Percentiles rank a stretch among this genome's conserved stretches.
These are phyloP conservation scores for Boletus pseudo-olivaceus DNA, from an alignment of 768 basidiomycete genomes.

Conservation along the genomic window DNA sequence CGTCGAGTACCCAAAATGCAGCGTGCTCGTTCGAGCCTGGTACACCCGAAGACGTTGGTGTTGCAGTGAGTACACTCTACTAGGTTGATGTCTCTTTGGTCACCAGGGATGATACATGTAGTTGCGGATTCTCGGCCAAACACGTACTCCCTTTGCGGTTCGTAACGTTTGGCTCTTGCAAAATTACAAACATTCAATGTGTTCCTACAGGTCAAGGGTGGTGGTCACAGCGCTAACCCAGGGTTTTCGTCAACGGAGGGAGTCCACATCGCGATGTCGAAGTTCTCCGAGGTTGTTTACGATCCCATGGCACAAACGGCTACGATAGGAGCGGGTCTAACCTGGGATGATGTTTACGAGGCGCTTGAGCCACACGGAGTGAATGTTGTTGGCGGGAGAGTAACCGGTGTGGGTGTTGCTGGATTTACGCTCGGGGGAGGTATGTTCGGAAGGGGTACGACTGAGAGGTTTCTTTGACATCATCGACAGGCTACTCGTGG, in stretches of 20 bases:
- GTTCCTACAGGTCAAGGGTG: conserved; percentile 51
- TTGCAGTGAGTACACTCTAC: conserved; percentile 35
- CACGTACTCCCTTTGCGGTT: conserved; percentile 31
- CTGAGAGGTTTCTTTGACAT: neutral
- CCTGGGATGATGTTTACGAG: conserved; percentile 65
- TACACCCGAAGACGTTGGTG: conserved; percentile 40
- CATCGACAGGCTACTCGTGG: conserved; percentile 35
- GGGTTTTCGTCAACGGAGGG: conserved; percentile 57
- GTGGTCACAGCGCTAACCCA: conserved; percentile 54
- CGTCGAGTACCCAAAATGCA: conserved; percentile 43
- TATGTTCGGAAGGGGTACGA: conserved; percentile 3
- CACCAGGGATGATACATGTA: neutral
- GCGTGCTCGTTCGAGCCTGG: conserved; percentile 60
- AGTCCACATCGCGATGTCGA: conserved; percentile 52
- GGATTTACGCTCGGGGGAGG: conserved; percentile 60
- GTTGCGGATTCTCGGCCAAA: conserved; percentile 38
- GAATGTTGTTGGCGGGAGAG: conserved; percentile 52
- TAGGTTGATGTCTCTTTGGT: neutral
- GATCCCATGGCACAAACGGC: conserved; percentile 36
- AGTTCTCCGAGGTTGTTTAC: conserved; percentile 42
- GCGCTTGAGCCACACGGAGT: conserved; percentile 43
- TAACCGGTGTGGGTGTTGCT: conserved; percentile 53
- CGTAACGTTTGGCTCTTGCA: neutral
- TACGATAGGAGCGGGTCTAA: conserved; percentile 37
- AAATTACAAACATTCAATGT: neutral